A percentile compares a stretch with the other conserved stretches of the same genome.
phyloP scores from a whole-genome alignment of 108 stramenopile species.

The Chaetoceros muelleri region DNA sequence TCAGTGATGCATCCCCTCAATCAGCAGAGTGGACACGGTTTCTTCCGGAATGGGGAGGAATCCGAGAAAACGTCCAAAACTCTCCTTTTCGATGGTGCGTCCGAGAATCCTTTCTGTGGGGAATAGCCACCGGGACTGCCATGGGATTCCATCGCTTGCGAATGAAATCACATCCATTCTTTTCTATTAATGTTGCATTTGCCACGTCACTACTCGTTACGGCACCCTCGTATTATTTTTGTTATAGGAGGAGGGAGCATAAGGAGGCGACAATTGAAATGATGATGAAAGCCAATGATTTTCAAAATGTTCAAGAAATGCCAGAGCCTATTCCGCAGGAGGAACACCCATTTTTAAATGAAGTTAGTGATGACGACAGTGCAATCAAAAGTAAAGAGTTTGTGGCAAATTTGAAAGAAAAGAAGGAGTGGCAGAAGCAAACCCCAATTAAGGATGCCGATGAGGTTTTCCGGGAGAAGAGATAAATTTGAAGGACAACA shows the following conservation, averaged over 20 bases:
- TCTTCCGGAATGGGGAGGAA: conserved; percentile 67
- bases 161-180: conserved; percentile 46
- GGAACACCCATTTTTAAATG: conserved; percentile 61
- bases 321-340: conserved; percentile 52
- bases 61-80: conserved; percentile 49
- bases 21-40: conserved; percentile 50
- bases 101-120: conserved; percentile 71
- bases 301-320: conserved; percentile 53
- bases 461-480: conserved; percentile 51
- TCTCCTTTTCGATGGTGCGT: conserved; percentile 77
- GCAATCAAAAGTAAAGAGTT: conserved; percentile 30
- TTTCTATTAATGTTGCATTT: conserved; percentile 42
- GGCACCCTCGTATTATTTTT: conserved; percentile 70
- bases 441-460: conserved; percentile 38
- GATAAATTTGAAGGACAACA: conserved; percentile 11
- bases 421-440: conserved; percentile 69
- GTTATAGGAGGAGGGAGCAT: conserved; percentile 56
- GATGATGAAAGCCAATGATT: conserved; percentile 81
- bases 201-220: conserved; percentile 42
- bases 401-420: conserved; percentile 54
- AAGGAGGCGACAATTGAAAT: conserved; percentile 62
- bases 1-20: conserved; percentile 10
- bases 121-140: conserved; percentile 67
- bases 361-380: conserved; percentile 7
- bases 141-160: conserved; percentile 75